These are phyloP conservation scores for Leptodermis oblonga DNA, from an alignment of 257 asterid species.

Conservation along the genomic window DNA sequence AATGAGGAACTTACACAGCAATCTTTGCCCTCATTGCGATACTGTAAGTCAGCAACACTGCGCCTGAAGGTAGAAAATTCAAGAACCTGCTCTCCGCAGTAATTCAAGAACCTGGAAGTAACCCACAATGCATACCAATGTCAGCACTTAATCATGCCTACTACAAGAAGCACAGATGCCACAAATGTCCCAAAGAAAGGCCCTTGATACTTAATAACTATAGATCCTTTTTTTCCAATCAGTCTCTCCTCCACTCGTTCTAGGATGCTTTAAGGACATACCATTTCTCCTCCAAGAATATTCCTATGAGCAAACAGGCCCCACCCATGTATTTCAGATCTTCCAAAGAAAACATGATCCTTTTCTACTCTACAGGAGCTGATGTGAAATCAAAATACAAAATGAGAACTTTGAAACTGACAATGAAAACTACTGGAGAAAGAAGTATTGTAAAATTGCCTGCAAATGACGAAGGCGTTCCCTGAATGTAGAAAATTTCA, in stretches of 20 bases:
- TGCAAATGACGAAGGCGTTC: too few relatives aligned
- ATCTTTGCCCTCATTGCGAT: conserved; percentile 80
- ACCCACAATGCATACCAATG: neutral
- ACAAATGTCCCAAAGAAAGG: neutral
- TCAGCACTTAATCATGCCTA: neutral
- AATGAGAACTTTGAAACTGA: too few relatives aligned
- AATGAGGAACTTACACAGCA: conserved; percentile 61
- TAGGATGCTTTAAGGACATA: conserved; percentile 23
- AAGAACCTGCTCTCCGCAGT: too few relatives aligned
- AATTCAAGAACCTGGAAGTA: conserved; percentile 69
- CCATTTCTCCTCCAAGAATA: conserved; percentile 97
- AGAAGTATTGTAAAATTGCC: too few relatives aligned
- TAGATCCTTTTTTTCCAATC: neutral
- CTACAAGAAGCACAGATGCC: neutral
- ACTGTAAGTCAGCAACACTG: conserved; percentile 86
- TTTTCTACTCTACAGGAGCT: conserved; percentile 70
- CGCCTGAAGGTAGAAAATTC: conserved; percentile 99
- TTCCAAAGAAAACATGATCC: conserved; percentile 92
- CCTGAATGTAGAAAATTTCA: too few relatives aligned
- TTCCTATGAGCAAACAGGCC: conserved; percentile 90
- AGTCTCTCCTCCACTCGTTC: neutral
- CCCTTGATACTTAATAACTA: neutral
- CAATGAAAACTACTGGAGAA: too few relatives aligned
- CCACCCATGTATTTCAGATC: conserved; percentile 99
- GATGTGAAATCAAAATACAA: conserved; percentile 2